A percentile compares a stretch with the other conserved stretches of the same genome.
These are phyloP conservation scores for Yamadazyma jaroonii DNA, from an alignment of 1,139 yeast species.

Conservation along the genomic window DNA sequence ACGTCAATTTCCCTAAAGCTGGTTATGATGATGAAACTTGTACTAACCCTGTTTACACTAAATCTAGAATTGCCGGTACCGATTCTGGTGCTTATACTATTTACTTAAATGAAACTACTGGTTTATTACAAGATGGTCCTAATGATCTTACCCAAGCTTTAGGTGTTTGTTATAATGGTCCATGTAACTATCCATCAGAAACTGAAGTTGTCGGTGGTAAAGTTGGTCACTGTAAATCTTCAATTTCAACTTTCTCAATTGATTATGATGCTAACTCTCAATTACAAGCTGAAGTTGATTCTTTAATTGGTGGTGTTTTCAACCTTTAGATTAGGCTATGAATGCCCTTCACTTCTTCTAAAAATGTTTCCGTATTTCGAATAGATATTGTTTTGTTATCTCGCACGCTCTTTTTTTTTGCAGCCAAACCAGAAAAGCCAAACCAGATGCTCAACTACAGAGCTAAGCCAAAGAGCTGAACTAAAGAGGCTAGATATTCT, in stretches of 20 bases:
- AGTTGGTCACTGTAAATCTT: constrained; percentile 23
- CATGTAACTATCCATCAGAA: constrained; percentile 38
- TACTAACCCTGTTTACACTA: constrained; percentile 30
- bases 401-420: background rate
- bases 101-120: constrained; percentile 28
- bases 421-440: background rate
- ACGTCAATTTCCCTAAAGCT: constrained; percentile 41
- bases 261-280: constrained; percentile 40
- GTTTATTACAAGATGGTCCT: constrained; percentile 16
- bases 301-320: constrained; percentile 5
- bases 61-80: constrained; percentile 37
- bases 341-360: background rate
- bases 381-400: background rate
- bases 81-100: constrained; percentile 29
- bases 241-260: constrained; percentile 39
- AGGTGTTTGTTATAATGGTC: constrained; percentile 29
- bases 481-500: background rate
- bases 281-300: constrained; percentile 8
- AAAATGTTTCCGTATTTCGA: constrained; percentile 1
- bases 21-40: constrained; percentile 36
- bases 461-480: background rate
- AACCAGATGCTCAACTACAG: too few relatives aligned
- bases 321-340: background rate
- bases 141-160: constrained; percentile 18
- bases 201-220: constrained; percentile 20